phyloP scores from a whole-genome alignment of 371 early-diverging fungal genomes.

The Mortierella sp. region DNA sequence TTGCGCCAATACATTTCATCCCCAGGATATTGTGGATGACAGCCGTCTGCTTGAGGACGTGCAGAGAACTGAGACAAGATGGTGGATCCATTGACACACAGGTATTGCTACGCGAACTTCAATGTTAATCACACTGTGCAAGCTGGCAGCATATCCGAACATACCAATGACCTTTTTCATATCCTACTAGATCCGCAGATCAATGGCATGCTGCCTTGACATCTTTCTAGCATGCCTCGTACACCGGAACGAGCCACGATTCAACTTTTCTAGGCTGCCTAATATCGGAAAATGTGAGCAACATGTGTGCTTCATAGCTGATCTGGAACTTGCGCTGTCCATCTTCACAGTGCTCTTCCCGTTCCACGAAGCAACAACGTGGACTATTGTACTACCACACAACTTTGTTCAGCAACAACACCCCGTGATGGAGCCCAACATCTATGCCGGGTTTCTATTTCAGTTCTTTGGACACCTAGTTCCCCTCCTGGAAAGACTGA shows the following conservation, averaged over 20 bases:
- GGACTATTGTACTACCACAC: constrained; percentile 4
- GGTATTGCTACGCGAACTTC: background rate
- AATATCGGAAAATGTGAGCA: background rate
- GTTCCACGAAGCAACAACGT: constrained; percentile 4
- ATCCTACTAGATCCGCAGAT: background rate
- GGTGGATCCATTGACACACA: background rate
- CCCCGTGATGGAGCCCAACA: background rate
- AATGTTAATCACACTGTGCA: background rate
- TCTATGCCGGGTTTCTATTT: constrained; percentile 13
- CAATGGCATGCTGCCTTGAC: constrained; percentile 24
- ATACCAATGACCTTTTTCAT: background rate
- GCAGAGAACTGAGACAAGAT: background rate
- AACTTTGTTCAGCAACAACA: background rate
- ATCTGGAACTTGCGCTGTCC: constrained; percentile 18
- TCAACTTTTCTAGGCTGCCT: background rate
- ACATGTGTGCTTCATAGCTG: background rate
- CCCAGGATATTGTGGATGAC: constrained; percentile 19
- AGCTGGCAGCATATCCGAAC: too few species aligned
- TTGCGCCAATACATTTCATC: constrained; percentile 16
- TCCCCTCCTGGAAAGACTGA: constrained; percentile 20
- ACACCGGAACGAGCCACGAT: constrained; percentile 18
- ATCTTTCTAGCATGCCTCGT: constrained; percentile 19
- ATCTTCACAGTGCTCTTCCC: constrained; percentile 28
- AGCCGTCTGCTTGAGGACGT: constrained; percentile 1
- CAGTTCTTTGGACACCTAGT: constrained; percentile 23